Evolutionary conservation across 1,284 basidiomycete genomes (phyloP), one percentile per base, ranked within the genome.

Genomic region (Cryptococcus sp.): DNA sequence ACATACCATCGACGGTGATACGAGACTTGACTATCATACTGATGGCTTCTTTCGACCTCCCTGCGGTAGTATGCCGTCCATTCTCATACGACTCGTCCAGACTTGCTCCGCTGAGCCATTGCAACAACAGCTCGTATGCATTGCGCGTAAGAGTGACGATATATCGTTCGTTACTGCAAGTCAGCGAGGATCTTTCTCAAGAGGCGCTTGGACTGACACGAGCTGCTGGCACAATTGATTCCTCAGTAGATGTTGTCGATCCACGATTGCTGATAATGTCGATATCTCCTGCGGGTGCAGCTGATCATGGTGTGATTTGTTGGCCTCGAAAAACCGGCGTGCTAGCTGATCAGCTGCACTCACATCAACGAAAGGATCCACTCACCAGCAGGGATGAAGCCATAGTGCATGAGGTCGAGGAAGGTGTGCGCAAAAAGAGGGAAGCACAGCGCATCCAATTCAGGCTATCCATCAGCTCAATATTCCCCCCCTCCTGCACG

Each of bases 351-450:
- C 86, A 88, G 52, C 83, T 80, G 62, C 88, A 82, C 47, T 88
- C 88, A 70, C 91, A 88, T 47, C 85, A 85, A 67, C 92, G 22
- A n/a, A 33, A 12, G 39, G 28, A 21, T 31, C 10, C 38, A 73
- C 83, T 51, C 63, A 87, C 87, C 89, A 36, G 91, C 87, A 59
- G 90, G 86, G 59, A 87, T 85, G 71, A 88, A 90, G 4, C 89
- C 91, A 54, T 86, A 83, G 62, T 92, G 84, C 47, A 97, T 84
- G 42, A 99, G 79, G 69, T 97, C 93, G 31, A 99, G 79, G 72
- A 94, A 97, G 64, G 95, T 95, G 73, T 99, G 92, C 36, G 88
- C 90, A 68, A 97, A 98, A 54, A 99, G 86, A 4, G 95, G 95
- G 64, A 93, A 93, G 16, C 97, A 75, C 31, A 98, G 84, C 32